Conservation (phyloP, 805 yeast genomes). For the Candida cerambycidarum region DNA sequence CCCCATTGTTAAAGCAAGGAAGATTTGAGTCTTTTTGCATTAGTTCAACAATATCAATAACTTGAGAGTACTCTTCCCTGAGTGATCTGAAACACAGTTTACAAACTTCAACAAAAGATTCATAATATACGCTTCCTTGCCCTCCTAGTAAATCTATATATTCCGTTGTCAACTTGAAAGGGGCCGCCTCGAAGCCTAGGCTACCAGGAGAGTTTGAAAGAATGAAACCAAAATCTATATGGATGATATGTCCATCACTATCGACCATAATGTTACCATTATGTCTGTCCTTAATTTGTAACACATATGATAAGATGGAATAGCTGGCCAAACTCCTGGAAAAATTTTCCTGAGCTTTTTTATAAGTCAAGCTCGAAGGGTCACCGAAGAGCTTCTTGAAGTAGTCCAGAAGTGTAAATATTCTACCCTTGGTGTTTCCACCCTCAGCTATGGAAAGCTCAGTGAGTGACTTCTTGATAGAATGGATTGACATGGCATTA, state of each 20-base stretch:
- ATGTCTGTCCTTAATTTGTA: conserved; percentile 95
- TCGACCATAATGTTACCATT: conserved; percentile 98
- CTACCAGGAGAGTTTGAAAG: conserved; percentile 95
- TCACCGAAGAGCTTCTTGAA: conserved; percentile 75
- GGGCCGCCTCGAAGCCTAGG: conserved; percentile 96
- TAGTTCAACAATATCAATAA: conserved; percentile 81
- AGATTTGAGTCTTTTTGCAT: conserved; percentile 90
- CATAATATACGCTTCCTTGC: conserved; percentile 56
- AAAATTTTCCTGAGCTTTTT: conserved; percentile 80
- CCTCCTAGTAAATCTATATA: conserved; percentile 91
- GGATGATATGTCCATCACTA: conserved; percentile 90
- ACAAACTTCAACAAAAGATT: conserved; percentile 59
- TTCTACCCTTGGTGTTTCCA: conserved; percentile 65
- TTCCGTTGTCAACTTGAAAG: conserved; percentile 88
- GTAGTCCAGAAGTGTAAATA: conserved; percentile 77
- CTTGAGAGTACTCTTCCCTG: conserved; percentile 69
- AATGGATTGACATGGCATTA: conserved; percentile 89
- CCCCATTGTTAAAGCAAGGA: conserved; percentile 91
- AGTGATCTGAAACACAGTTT: conserved; percentile 74
- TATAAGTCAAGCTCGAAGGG: conserved; percentile 51
- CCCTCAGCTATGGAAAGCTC: conserved; percentile 64
- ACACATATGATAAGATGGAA: conserved; percentile 82
- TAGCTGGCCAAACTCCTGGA: conserved; percentile 87
- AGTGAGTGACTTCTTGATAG: conserved; percentile 89
- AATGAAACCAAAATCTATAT: conserved; percentile 93